These are phyloP conservation scores for Mortierella sp. DNA, from an alignment of 371 early-diverging fungal species.

Conservation along the genomic window DNA sequence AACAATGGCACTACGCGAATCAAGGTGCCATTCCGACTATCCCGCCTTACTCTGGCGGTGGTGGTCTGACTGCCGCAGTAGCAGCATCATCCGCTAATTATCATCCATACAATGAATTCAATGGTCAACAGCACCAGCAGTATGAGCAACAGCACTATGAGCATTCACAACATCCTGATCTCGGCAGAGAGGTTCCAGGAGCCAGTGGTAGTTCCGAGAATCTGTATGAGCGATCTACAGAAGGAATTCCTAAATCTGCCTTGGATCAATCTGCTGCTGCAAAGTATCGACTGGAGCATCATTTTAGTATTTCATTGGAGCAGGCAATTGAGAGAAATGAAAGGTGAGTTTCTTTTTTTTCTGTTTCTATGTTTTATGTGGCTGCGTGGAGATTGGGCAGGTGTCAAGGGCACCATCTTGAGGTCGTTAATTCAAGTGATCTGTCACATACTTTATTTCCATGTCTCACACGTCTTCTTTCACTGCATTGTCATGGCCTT, in stretches of 20 bases:
- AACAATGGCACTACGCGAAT: conserved; percentile 36
- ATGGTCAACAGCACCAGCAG: conserved; percentile 12
- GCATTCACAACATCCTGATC: conserved; percentile 6
- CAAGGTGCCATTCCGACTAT: conserved; percentile 17
- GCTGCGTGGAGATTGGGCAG: neutral
- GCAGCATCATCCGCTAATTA: neutral
- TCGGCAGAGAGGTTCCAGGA: conserved; percentile 16
- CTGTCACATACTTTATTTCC: neutral
- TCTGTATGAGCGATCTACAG: conserved; percentile 68
- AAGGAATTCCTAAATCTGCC: conserved; percentile 78
- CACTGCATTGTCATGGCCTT: neutral
- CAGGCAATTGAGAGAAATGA: conserved; percentile 93
- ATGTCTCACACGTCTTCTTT: neutral
- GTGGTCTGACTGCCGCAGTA: conserved; percentile 9
- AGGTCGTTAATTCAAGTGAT: neutral
- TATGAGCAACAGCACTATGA: conserved; percentile 23
- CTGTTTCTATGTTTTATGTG: neutral
- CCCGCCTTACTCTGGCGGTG: conserved; percentile 27
- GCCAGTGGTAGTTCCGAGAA: conserved; percentile 39
- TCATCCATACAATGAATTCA: conserved; percentile 19
- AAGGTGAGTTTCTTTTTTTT: conserved; percentile 23
- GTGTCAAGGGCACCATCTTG: neutral
- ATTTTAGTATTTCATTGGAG: conserved; percentile 87
- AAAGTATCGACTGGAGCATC: conserved; percentile 89
- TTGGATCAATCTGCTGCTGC: conserved; percentile 91